Conservation (phyloP, 1,139 yeast genomes). For the Candida sp. region DNA sequence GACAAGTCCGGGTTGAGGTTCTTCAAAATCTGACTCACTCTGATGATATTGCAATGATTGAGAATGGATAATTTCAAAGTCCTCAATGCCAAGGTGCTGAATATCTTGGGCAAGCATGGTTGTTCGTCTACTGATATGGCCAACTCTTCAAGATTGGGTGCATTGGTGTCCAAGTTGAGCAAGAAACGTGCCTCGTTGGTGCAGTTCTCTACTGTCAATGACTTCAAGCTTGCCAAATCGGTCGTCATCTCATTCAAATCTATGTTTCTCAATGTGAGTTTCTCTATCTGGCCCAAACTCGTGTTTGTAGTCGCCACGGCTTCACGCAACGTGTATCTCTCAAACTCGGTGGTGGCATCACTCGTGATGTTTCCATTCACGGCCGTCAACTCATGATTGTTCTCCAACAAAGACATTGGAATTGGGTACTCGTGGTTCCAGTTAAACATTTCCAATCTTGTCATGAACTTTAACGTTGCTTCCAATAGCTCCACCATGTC, state of each 20-base stretch:
- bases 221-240: conserved; percentile 6
- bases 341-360: not conserved
- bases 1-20: not conserved
- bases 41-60: conserved; percentile 1
- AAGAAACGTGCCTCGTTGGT: conserved; percentile 8
- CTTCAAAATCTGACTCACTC: not conserved
- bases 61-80: conserved; percentile 5
- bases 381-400: conserved; percentile 5
- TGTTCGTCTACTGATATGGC: conserved; percentile 8
- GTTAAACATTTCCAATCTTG: conserved; percentile 21
- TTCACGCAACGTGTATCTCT: not conserved
- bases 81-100: conserved; percentile 4
- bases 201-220: conserved; percentile 15
- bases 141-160: conserved; percentile 3
- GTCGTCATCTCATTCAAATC: conserved; percentile 6
- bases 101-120: conserved; percentile 5
- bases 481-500: conserved; percentile 20
- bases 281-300: not conserved
- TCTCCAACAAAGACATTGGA: conserved; percentile 3
- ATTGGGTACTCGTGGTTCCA: conserved; percentile 20
- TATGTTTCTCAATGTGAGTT: conserved; percentile 10
- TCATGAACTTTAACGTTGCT: conserved; percentile 22
- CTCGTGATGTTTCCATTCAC: conserved; percentile 10
- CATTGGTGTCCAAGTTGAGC: conserved; percentile 4
- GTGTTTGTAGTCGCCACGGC: conserved; percentile 2